A percentile compares a stretch with the other conserved stretches of the same genome.
phyloP scores from a whole-genome alignment of 192 early-diverging fungal species.

The Lobosporangium transversale region DNA sequence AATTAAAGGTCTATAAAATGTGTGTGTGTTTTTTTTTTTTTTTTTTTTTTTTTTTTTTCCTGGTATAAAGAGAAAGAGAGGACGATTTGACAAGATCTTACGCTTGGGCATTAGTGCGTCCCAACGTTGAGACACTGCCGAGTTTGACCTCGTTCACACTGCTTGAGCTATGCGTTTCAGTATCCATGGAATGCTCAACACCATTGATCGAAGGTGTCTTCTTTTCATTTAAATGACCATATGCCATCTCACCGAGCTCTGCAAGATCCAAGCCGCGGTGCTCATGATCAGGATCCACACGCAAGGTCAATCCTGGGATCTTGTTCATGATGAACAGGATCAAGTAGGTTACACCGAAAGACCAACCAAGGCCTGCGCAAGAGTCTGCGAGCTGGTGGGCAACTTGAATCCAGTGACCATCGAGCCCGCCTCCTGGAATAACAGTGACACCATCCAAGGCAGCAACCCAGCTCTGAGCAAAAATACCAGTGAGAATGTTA shows the following conservation, averaged over 20 bases:
- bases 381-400: conserved; percentile 83
- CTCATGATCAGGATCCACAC: conserved; percentile 76
- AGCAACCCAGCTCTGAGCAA: conserved; percentile 83
- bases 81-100: not conserved
- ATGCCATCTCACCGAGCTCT: conserved; percentile 83
- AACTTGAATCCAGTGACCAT: conserved; percentile 77
- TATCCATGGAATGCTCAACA: conserved; percentile 49
- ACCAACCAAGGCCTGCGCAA: conserved; percentile 74
- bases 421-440: conserved; percentile 74
- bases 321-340: conserved; percentile 80
- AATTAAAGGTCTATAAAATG: no score
- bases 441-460: conserved; percentile 70
- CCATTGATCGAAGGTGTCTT: conserved; percentile 18
- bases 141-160: conserved; percentile 35
- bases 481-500: conserved; percentile 90
- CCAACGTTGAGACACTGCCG: conserved; percentile 37
- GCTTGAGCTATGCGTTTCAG: conserved; percentile 9
- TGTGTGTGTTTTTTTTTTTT: not conserved
- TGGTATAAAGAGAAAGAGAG: not conserved
- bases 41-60: not conserved
- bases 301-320: conserved; percentile 82
- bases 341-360: conserved; percentile 77
- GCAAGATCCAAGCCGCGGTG: conserved; percentile 79
- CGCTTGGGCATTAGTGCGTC: not conserved
- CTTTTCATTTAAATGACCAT: conserved; percentile 57